These are phyloP conservation scores for Bipolaris victoriae DNA, from an alignment of 2,329 filamentous ascomycete genomes.

Conservation along the genomic window DNA sequence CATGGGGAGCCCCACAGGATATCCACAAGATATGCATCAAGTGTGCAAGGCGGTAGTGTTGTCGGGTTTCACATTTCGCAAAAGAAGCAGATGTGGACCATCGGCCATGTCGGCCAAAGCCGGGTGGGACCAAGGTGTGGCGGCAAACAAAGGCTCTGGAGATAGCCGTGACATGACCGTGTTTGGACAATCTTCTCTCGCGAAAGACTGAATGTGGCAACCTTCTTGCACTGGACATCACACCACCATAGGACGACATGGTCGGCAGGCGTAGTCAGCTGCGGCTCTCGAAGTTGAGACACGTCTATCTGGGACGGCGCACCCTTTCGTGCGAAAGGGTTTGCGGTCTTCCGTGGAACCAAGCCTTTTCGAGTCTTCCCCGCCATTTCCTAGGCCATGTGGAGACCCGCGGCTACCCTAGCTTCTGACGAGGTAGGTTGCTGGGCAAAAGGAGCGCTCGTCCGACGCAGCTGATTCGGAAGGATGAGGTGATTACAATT, in stretches of 20 bases:
- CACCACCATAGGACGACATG: constrained; percentile 19
- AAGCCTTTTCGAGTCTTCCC: constrained; percentile 22
- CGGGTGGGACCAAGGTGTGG: neutral
- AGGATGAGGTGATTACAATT: constrained; percentile 20
- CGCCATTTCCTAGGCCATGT: constrained; percentile 22
- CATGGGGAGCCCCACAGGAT: neutral
- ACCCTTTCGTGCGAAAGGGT: constrained; percentile 34
- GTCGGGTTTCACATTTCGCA: neutral
- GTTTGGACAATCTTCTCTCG: neutral
- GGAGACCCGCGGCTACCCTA: constrained; percentile 17
- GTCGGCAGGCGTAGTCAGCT: neutral
- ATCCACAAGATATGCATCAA: neutral
- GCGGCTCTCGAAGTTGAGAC: constrained; percentile 13
- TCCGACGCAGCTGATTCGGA: constrained; percentile 31
- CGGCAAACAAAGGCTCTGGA: neutral
- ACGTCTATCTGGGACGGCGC: constrained; percentile 16
- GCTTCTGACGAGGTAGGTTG: constrained; percentile 10
- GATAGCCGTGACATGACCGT: neutral
- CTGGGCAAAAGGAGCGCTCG: constrained; percentile 39
- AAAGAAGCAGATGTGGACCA: constrained; percentile 1
- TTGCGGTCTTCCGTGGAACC: constrained; percentile 25
- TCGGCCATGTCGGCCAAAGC: constrained; percentile 1
- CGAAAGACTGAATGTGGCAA: neutral
- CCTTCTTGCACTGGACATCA: constrained; percentile 11
- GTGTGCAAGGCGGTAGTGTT: neutral